phyloP scores from a whole-genome alignment of 2,329 filamentous ascomycete species.

The Tricladium varicosporioides region DNA sequence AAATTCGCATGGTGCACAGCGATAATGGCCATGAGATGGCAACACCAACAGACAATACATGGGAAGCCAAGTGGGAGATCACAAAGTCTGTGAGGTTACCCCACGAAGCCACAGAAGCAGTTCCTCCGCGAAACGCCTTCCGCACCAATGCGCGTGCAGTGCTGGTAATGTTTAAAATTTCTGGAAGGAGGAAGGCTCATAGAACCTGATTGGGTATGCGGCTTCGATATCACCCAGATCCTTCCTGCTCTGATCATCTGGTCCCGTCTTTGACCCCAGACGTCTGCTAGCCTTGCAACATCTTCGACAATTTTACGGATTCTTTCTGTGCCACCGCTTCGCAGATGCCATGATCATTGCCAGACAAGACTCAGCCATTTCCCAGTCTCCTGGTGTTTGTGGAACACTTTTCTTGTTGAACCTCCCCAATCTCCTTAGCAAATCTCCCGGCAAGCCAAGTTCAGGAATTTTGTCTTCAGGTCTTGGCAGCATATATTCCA shows the following conservation, averaged over 20 bases:
- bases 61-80: neutral
- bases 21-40: neutral
- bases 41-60: neutral
- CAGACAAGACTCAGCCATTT: neutral
- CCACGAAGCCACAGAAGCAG: neutral
- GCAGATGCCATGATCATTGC: no score
- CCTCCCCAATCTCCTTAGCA: neutral
- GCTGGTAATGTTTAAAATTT: neutral
- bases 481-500: neutral
- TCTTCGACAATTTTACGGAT: slow-evolving; percentile 5
- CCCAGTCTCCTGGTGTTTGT: neutral
- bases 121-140: neutral
- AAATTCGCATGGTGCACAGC: slow-evolving; percentile 2
- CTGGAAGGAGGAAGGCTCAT: neutral
- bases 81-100: neutral
- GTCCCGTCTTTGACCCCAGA: neutral
- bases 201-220: no score
- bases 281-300: neutral
- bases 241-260: slow-evolving; percentile 2
- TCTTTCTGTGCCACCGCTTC: neutral
- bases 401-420: no score
- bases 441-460: neutral
- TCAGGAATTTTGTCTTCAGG: neutral
- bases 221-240: no score
- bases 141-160: neutral